phyloP scores from a whole-genome alignment of 805 yeast genomes.

The Yarrowia deformans region DNA sequence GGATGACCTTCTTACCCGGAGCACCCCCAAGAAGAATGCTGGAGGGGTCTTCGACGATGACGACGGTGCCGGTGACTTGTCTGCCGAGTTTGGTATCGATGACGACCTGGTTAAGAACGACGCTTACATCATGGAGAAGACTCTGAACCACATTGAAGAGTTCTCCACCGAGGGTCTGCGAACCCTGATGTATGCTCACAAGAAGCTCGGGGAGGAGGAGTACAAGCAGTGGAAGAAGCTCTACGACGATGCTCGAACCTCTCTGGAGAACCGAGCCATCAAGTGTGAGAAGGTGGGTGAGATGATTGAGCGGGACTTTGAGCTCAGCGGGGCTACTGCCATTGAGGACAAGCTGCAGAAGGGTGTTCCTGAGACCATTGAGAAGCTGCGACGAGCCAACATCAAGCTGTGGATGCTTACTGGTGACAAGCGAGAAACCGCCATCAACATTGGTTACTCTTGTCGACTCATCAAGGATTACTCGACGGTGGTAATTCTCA shows the following conservation, averaged over 20 bases:
- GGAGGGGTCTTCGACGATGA: not conserved
- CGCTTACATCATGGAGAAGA: constrained; percentile 78
- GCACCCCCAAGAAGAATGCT: not conserved
- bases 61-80: constrained; percentile 29
- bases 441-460: constrained; percentile 94
- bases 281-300: constrained; percentile 77
- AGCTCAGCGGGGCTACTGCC: constrained; percentile 89
- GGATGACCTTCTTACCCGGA: constrained; percentile 30
- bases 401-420: constrained; percentile 98
- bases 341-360: constrained; percentile 95
- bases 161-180: constrained; percentile 95
- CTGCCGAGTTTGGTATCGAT: constrained; percentile 47
- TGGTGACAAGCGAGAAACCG: constrained; percentile 98
- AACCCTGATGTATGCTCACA: constrained; percentile 83
- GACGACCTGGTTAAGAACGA: constrained; percentile 73
- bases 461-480: constrained; percentile 92
- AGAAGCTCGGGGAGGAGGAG: constrained; percentile 66
- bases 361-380: constrained; percentile 97
- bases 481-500: constrained; percentile 81
- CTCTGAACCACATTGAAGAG: constrained; percentile 89
- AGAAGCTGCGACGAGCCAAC: constrained; percentile 89
- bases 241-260: constrained; percentile 78
- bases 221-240: constrained; percentile 71
- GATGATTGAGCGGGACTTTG: constrained; percentile 70
- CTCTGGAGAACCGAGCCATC: constrained; percentile 69